Evolutionary conservation across 768 basidiomycete species (phyloP).

Genomic region (Naganishia vaughanmartiniae): DNA sequence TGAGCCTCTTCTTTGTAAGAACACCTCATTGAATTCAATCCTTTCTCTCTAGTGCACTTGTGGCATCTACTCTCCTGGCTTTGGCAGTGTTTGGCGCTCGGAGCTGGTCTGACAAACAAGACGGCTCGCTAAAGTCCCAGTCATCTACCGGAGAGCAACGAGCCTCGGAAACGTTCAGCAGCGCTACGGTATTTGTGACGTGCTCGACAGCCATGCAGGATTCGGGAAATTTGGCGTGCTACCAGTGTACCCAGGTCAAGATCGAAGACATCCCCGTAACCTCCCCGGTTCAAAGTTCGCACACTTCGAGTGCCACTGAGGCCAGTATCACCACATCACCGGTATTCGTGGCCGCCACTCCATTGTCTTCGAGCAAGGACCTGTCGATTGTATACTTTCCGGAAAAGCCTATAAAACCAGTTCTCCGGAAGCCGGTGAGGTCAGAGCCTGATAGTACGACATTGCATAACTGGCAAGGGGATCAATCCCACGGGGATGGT

Average conservation of each 20-base stretch:
- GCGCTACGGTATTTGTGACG: not conserved
- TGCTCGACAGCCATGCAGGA: not conserved
- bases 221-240: not conserved
- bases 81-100: not conserved
- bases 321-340: not conserved
- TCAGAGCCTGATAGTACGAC: not conserved
- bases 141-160: not conserved
- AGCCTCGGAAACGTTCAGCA: not conserved
- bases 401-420: not conserved
- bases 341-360: not conserved
- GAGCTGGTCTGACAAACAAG: not conserved
- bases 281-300: not conserved
- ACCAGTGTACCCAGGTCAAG: not conserved
- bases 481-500: not conserved
- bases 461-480: not conserved
- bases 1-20: not conserved
- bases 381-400: not conserved
- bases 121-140: not conserved
- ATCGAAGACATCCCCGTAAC: not conserved
- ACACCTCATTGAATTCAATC: not conserved
- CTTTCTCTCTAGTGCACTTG: not conserved
- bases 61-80: not conserved
- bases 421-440: not conserved
- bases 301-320: not conserved
- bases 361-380: not conserved